A percentile compares a stretch with the other conserved stretches of the same genome.
These are phyloP conservation scores for Acmispon strigosus DNA, from an alignment of 306 rosid species.

Conservation along the genomic window DNA sequence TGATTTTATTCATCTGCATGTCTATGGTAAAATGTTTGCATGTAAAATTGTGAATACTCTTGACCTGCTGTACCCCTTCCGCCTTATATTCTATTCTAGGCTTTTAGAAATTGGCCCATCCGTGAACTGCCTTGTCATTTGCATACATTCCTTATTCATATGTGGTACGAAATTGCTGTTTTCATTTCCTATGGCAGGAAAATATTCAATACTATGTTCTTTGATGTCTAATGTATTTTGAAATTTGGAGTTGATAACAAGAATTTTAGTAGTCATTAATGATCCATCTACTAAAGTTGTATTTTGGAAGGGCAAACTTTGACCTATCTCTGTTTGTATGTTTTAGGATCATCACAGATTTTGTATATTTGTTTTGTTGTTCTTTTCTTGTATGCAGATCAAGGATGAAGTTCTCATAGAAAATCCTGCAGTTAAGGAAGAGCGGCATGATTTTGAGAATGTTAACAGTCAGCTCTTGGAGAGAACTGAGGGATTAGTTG, in stretches of 20 bases:
- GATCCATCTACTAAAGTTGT: background rate
- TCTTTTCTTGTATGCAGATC: constrained; percentile 29
- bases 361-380: constrained; percentile 5
- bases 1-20: background rate
- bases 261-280: background rate
- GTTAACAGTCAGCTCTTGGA: constrained; percentile 29
- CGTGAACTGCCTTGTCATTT: background rate
- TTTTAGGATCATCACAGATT: constrained; percentile 1
- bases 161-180: background rate
- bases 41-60: background rate
- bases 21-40: background rate
- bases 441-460: constrained; percentile 35
- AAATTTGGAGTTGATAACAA: background rate
- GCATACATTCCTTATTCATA: background rate
- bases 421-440: constrained; percentile 43
- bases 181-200: background rate
- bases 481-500: constrained; percentile 28
- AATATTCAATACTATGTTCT: background rate
- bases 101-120: background rate
- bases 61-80: background rate
- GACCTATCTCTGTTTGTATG: background rate
- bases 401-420: constrained; percentile 34
- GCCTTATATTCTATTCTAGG: background rate
- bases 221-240: background rate
- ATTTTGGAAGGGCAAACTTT: background rate